These are phyloP conservation scores for Sporobolus alterniflorus DNA, from an alignment of 202 grass and related monocot genomes.

Conservation along the genomic window DNA sequence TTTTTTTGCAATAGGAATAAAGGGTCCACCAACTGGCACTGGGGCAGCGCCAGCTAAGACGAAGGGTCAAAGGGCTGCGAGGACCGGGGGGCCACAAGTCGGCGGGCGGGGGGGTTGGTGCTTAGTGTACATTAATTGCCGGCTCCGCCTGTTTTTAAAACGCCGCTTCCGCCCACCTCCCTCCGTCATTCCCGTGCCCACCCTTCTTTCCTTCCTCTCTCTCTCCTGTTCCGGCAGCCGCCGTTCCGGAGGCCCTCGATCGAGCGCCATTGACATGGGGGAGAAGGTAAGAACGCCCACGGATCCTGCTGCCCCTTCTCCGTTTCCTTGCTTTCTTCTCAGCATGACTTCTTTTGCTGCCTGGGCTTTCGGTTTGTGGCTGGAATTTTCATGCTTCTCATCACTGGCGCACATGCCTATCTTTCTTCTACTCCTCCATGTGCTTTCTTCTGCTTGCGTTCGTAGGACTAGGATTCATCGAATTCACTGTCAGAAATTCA, in stretches of 20 bases:
- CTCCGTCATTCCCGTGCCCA: not conserved
- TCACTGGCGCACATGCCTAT: no score
- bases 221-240: not conserved
- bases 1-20: no score
- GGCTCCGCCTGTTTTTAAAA: slow-evolving; percentile 32
- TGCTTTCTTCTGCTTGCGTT: not conserved
- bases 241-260: not conserved
- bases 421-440: no score
- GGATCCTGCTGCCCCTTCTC: not conserved
- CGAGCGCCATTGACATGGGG: slow-evolving; percentile 39
- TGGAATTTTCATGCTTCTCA: not conserved
- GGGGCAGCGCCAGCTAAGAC: slow-evolving; percentile 38
- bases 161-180: slow-evolving; percentile 27
- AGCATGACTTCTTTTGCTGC: no score
- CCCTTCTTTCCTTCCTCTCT: not conserved
- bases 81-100: slow-evolving; percentile 34
- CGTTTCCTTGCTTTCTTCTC: not conserved
- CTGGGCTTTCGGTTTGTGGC: no score
- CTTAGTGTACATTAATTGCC: not conserved
- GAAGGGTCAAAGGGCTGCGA: slow-evolving; percentile 19
- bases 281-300: slow-evolving; percentile 20
- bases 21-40: slow-evolving; percentile 20
- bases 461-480: not conserved
- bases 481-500: not conserved
- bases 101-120: slow-evolving; percentile 24